phyloP scores from a whole-genome alignment of 345 rosid species.

The Rubroshorea leprosula region DNA sequence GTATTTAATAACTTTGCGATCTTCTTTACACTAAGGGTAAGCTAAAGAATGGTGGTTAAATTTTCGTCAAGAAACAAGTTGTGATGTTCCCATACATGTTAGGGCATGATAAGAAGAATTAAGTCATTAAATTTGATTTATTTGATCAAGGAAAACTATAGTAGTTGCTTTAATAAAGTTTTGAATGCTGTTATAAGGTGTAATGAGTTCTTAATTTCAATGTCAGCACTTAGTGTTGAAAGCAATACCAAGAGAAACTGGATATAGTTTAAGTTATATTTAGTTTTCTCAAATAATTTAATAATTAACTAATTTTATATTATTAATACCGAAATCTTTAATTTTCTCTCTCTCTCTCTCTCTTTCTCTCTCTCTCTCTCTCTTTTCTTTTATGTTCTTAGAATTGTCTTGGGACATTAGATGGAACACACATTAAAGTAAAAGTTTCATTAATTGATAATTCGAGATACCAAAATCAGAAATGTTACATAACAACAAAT shows the following conservation, averaged over 20 bases:
- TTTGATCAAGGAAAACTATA: background rate
- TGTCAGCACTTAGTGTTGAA: no score
- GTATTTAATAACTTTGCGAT: no score
- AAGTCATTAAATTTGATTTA: background rate
- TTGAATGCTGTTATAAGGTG: background rate
- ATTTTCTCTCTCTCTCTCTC: no score
- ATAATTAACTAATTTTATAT: no score
- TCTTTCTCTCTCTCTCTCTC: no score
- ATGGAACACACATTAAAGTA: slow-evolving; percentile 3
- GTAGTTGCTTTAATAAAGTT: background rate
- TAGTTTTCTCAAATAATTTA: no score
- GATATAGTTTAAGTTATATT: no score
- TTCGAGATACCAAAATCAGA: background rate
- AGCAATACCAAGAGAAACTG: no score
- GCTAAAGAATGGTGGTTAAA: no score
- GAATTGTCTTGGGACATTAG: slow-evolving; percentile 1
- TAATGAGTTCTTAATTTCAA: no score
- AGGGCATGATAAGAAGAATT: background rate
- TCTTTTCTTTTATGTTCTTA: no score
- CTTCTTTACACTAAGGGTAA: no score
- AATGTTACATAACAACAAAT: background rate
- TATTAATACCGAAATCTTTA: background rate
- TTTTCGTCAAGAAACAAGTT: background rate
- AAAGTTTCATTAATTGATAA: background rate
- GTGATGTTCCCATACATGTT: background rate